These are phyloP conservation scores for Tetrahymena borealis DNA, from an alignment of 73 alveolate species.

Conservation along the genomic window DNA sequence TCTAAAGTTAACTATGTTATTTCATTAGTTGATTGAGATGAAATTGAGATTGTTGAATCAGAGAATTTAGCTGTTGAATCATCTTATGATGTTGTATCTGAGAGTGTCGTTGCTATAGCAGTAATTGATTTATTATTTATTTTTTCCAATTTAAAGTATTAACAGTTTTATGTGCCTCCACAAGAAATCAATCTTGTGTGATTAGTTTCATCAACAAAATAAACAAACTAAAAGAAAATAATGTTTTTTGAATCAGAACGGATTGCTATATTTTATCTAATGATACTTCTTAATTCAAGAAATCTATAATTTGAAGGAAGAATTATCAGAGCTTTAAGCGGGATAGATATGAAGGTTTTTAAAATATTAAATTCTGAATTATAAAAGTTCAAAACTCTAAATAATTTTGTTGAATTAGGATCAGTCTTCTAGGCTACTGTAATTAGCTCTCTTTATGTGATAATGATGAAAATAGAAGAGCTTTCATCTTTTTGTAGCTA, in stretches of 20 bases:
- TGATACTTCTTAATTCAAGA: background rate
- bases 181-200: background rate
- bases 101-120: too few species aligned
- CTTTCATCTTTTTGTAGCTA: background rate
- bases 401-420: background rate
- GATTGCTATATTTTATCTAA: background rate
- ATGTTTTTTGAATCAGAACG: background rate
- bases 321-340: background rate
- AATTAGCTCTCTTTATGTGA: background rate
- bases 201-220: background rate
- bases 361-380: background rate
- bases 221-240: background rate
- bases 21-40: too few species aligned
- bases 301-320: background rate
- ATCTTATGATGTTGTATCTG: background rate
- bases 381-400: background rate
- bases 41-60: too few species aligned
- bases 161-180: background rate
- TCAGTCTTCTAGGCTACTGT: background rate
- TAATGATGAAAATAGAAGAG: background rate
- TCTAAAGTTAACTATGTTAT: too few species aligned
- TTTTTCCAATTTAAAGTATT: background rate
- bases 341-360: background rate
- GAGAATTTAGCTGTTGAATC: background rate
- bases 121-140: background rate